phyloP scores from a whole-genome alignment of 192 early-diverging fungal species.

The Linnemannia elongata region DNA sequence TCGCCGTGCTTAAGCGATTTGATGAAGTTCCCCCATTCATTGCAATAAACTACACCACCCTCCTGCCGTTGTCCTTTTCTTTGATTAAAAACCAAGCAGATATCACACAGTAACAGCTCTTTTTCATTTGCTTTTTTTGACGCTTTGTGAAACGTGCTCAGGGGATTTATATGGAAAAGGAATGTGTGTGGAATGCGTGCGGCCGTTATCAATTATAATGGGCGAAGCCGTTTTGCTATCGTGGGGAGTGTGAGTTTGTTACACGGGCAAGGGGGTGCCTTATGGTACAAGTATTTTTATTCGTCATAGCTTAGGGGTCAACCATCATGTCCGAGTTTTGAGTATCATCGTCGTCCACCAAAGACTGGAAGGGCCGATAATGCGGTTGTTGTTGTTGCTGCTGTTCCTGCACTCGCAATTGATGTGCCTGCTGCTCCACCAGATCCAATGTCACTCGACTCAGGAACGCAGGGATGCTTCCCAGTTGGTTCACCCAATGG shows the following conservation, averaged over 20 bases:
- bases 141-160: too few species aligned
- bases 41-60: not conserved
- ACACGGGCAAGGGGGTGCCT: not conserved
- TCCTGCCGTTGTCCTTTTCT: conserved; percentile 8
- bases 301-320: conserved; percentile 5
- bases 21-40: not conserved
- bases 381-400: conserved; percentile 4
- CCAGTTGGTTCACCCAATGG: conserved; percentile 77
- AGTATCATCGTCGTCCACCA: conserved; percentile 29
- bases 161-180: too few species aligned
- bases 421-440: conserved; percentile 64
- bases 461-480: conserved; percentile 87
- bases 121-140: too few species aligned
- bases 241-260: not conserved
- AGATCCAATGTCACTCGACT: conserved; percentile 79
- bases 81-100: not conserved
- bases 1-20: conserved; percentile 57
- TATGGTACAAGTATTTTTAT: not conserved
- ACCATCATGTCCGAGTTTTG: conserved; percentile 46
- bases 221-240: not conserved
- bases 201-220: not conserved
- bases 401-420: not conserved
- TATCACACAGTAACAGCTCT: too few species aligned
- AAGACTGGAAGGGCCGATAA: not conserved
- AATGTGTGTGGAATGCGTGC: not conserved